Evolutionary conservation across 2,329 filamentous ascomycete genomes (phyloP), one percentile per base, ranked within the genome.

Genomic region (Fusarium protoensiforme): DNA sequence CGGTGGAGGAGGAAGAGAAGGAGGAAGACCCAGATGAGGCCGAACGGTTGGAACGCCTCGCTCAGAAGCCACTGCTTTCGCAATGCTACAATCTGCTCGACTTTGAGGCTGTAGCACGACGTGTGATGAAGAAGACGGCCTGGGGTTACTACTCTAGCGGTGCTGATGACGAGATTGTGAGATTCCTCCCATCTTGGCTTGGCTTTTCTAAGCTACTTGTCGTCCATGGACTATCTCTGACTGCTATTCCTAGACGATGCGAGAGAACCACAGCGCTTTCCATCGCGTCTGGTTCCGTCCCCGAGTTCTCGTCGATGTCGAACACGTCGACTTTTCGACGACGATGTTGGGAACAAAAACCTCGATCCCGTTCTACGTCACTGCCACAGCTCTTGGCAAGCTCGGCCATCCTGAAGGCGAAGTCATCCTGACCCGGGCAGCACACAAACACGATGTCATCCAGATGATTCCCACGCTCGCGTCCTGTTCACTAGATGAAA

Each of bases 391-490:
- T 0, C 89, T 98, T 9, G 96, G 96, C 75, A 98, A 98, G 84
- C 91, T 99, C 7, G 96, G 96, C 67, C 89, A 98, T 81, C 93
- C 93, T 0, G 96, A 98, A 83, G 96, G 96, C 76, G 96, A 99
- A 83, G 95, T 98, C 6, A 87, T 97, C 11, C 88, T 99, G 64
- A 98, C 96, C 1, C 89, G 91, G 65, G 94, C 94, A 14, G 92
- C 96, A 2, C 88, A 89, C 80, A 93, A 92, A 79, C 96, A 98
- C 87, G 90, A 94, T 79, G 92, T 98, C 53, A 90, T 98, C 68
- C 96, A 98, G 84, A 98, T 99, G 96, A 98, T 99, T 72, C 96
- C 96, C 2, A 98, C 96, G 7, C 88, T 98, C 9, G 96, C 96
- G 2, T 98, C 94, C 5, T 98, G 96, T 85, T 96, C 95, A 2